Evolutionary conservation across 2,329 filamentous ascomycete species (phyloP), one percentile per base, ranked within the genome.

Genomic region (Curvularia sp.): DNA sequence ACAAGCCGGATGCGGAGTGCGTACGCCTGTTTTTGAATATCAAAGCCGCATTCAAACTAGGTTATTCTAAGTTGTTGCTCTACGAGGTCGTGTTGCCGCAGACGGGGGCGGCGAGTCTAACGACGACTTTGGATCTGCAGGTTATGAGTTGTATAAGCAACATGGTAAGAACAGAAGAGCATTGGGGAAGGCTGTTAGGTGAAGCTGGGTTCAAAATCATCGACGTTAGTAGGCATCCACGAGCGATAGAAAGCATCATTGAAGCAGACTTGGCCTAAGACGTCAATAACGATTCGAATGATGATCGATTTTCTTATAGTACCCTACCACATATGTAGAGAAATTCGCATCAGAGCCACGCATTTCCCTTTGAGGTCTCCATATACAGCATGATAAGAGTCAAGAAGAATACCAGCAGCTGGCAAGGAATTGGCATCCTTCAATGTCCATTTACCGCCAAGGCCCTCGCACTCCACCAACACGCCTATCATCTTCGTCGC

Each of bases 401-500:
- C n/a, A 9, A 49, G 20, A 5, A 20, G 33, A 5, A 24, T 39
- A 18, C 22, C 43, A 39, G 1, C 8, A n/a, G 20, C 22, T 10
- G 24, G 49, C 7, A 47, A 24, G 22, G n/a, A 28, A 7, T 2
- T n/a, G 12, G 31, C 4, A 24, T 24, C 9, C 22, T 48, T n/a
- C 44, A 57, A 33, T 8, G 20, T 41, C 60, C 60, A 61, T 10
- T 59, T 12, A n/a, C 52, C 33, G 13, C 47, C 46, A 9, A 61
- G 42, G 12, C 41, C 24, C 28, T 49, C 22, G 13, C 54, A 61
- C 12, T 24, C 56, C 59, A 58, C 49, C 28, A 62, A 28, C 48
- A 64, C 9, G 4, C 46, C 54, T 15, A 65, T 56, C 62, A 63
- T 57, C 28, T 63, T 61, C 28, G 54, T 50, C 28, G 51, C 57